phyloP scores from a whole-genome alignment of 2,329 filamentous ascomycete species.

The Penicillium corylophilum region DNA sequence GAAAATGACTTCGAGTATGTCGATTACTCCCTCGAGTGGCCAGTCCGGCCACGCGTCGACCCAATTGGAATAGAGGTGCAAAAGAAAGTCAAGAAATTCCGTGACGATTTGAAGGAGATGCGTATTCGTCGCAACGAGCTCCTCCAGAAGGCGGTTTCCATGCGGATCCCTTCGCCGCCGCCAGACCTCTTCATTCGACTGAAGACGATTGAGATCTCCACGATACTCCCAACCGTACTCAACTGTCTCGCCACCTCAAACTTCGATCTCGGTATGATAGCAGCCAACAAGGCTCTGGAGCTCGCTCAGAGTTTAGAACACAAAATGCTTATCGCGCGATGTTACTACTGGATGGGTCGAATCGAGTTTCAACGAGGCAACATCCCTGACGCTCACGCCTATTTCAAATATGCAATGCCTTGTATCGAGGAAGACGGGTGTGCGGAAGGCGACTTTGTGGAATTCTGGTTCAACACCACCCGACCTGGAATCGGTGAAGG shows the following conservation, averaged over 20 bases:
- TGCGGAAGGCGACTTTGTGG: slow-evolving; percentile 17
- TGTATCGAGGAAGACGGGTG: slow-evolving; percentile 16
- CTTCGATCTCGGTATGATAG: slow-evolving; percentile 5
- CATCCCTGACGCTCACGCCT: slow-evolving; percentile 12
- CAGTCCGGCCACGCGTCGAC: background rate
- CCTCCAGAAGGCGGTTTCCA: background rate
- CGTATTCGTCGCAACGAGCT: background rate
- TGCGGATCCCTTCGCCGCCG: background rate
- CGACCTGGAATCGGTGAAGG: slow-evolving; percentile 1
- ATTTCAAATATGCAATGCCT: slow-evolving; percentile 18
- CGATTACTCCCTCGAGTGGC: background rate
- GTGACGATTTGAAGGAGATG: background rate
- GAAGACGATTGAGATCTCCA: background rate
- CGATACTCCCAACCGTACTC: background rate
- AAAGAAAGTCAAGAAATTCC: background rate
- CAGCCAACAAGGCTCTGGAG: slow-evolving; percentile 5
- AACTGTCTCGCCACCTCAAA: background rate
- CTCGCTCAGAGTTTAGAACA: slow-evolving; percentile 6
- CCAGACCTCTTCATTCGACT: background rate
- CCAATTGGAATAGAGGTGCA: background rate
- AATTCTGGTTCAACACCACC: slow-evolving; percentile 7
- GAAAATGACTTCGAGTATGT: background rate
- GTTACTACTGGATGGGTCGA: slow-evolving; percentile 29
- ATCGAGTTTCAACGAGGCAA: slow-evolving; percentile 20
- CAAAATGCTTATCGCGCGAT: slow-evolving; percentile 13